These are phyloP conservation scores for Neurospora terricola DNA, from an alignment of 495 filamentous ascomycete species.

Conservation along the genomic window DNA sequence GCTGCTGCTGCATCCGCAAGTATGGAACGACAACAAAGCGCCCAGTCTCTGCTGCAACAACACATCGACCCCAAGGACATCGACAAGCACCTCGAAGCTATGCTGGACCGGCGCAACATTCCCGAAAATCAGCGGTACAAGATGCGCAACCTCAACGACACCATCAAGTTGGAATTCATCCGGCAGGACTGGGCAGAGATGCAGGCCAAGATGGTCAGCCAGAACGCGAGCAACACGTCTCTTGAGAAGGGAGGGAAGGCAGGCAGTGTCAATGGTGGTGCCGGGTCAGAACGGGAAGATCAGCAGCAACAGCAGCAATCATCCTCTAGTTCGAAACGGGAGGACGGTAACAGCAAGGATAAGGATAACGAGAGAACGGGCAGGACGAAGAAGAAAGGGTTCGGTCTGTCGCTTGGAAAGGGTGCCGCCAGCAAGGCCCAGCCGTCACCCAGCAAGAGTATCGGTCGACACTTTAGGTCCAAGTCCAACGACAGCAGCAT, in stretches of 20 bases:
- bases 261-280: background rate
- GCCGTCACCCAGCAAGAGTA: conserved; percentile 36
- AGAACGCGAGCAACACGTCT: conserved; percentile 24
- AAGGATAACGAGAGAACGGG: conserved; percentile 12
- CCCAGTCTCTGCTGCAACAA: background rate
- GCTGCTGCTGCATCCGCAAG: background rate
- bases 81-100: conserved; percentile 51
- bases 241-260: conserved; percentile 4
- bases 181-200: conserved; percentile 71
- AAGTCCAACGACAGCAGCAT: conserved; percentile 43
- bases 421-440: conserved; percentile 31
- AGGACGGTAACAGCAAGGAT: conserved; percentile 14
- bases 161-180: conserved; percentile 92
- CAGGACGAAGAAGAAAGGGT: conserved; percentile 55
- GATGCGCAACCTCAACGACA: conserved; percentile 79
- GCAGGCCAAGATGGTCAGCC: conserved; percentile 29
- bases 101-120: conserved; percentile 78
- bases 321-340: background rate
- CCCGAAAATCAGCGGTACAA: conserved; percentile 87
- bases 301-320: background rate
- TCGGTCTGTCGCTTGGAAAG: conserved; percentile 66
- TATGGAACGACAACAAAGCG: background rate
- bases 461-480: conserved; percentile 40
- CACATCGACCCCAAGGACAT: conserved; percentile 37
- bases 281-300: background rate